Conservation (phyloP, 352 stramenopile genomes). For the Globisporangium carolinianum region DNA sequence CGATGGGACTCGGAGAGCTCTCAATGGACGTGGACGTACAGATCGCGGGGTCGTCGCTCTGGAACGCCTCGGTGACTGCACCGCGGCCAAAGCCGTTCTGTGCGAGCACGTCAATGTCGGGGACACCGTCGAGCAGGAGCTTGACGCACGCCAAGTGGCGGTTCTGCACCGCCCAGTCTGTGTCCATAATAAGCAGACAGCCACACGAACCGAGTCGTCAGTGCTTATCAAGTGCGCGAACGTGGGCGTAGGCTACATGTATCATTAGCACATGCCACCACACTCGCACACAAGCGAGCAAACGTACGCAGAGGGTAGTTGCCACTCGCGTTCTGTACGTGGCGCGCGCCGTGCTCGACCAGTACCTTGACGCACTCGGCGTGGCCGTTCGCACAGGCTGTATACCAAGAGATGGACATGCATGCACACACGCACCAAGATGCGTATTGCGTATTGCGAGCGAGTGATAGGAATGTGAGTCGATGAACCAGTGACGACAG, state of each 20-base stretch:
- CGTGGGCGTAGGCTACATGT: too few relatives aligned
- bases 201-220: neutral
- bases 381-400: conserved; percentile 79
- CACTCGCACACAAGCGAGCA: too few relatives aligned
- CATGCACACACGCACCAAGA: too few relatives aligned
- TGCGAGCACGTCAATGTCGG: conserved; percentile 74
- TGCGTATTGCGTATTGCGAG: neutral
- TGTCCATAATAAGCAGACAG: neutral
- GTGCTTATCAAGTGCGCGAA: neutral
- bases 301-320: conserved; percentile 73
- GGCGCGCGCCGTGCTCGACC: conserved; percentile 39
- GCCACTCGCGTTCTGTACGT: conserved; percentile 65
- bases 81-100: conserved; percentile 79
- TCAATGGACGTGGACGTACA: conserved; percentile 23
- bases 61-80: conserved; percentile 79
- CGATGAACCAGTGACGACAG: neutral
- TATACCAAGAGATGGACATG: neutral
- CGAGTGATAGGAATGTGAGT: neutral
- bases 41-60: conserved; percentile 80
- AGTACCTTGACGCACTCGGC: conserved; percentile 52
- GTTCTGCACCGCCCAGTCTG: conserved; percentile 87
- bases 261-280: too few relatives aligned
- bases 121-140: conserved; percentile 50
- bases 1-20: too few relatives aligned
- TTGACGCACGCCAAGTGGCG: conserved; percentile 78